phyloP scores from a whole-genome alignment of 2,329 filamentous ascomycete species.

The Aspergillus felis region DNA sequence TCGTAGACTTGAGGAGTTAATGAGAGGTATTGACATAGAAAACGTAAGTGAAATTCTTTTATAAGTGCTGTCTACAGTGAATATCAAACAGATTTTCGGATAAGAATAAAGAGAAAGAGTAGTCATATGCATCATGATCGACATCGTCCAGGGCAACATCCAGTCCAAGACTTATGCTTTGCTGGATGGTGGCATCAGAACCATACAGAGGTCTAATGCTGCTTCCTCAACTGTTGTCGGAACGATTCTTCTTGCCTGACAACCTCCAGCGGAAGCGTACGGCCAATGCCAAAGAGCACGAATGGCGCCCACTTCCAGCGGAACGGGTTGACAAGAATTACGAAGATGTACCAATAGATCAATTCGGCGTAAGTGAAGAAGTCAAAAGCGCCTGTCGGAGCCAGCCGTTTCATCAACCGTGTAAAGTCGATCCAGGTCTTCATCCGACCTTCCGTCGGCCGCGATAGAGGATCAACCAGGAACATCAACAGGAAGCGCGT shows the following conservation, averaged over 20 bases:
- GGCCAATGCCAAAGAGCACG: slow-evolving; percentile 72
- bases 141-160: neutral
- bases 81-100: neutral
- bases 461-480: slow-evolving; percentile 70
- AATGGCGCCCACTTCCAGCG: slow-evolving; percentile 87
- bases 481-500: slow-evolving; percentile 85
- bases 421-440: slow-evolving; percentile 85
- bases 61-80: neutral
- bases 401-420: slow-evolving; percentile 61
- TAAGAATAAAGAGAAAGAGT: neutral
- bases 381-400: slow-evolving; percentile 74
- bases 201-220: slow-evolving; percentile 12
- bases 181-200: neutral
- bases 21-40: neutral
- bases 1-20: neutral
- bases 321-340: slow-evolving; percentile 75
- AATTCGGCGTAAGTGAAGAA: slow-evolving; percentile 87
- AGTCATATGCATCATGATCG: neutral
- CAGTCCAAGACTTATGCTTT: neutral
- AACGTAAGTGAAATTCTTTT: neutral
- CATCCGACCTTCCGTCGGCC: slow-evolving; percentile 72
- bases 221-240: slow-evolving; percentile 23
- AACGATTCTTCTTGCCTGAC: slow-evolving; percentile 60
- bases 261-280: slow-evolving; percentile 61
- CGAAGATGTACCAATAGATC: slow-evolving; percentile 80